Evolutionary conservation across 2,329 filamentous ascomycete species (phyloP), one percentile per base, ranked within the genome.

Genomic region (Tolypocladium sp.): DNA sequence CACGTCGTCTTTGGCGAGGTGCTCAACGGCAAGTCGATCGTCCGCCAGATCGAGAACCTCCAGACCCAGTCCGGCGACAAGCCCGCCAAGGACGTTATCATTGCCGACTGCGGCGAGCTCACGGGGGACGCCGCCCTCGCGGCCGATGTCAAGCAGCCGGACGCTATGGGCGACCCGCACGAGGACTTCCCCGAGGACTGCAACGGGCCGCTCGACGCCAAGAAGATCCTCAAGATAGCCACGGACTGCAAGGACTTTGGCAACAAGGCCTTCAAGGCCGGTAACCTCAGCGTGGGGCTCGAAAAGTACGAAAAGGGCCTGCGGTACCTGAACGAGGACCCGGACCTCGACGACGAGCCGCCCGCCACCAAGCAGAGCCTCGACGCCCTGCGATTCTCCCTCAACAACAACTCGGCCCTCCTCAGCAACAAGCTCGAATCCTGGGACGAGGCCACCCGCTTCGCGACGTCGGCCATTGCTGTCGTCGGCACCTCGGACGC

Each of bases 1-100:
- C 93, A 99, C 77, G 94, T 97, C 54, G 92, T 99, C 30, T 99
- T 97, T 68, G 94, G 94, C 63, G 89, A 97, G 72, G 93, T 97
- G 59, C 83, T 97, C 69, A 89, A 87, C 62, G 94, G 94, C 69
- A 97, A 97, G 82, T 92, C 90, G 62, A 79, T 97, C 42, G 84
- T 97, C 40, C 89, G 94, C 64, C 87, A 92, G 73, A 87, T 97
- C 68, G 94, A 99, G 78, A 94, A 94, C 74, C 79, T 91, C 62
- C 80, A 81, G 57, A 94, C 90, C 2, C 81, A 87, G 65, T 76
- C 82, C 35, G 83, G 82, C 68, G 94, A 97, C 79, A 93, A 92
- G 77, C 92, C 92, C 35, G 72, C 70, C 56, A 81, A 85, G 63
- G 89, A 92, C 58, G 89, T 87, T 60, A 80, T 85, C 58, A 92